These are phyloP conservation scores for Mycocentrospora acerina DNA, from an alignment of 2,329 filamentous ascomycete genomes.

Conservation along the genomic window DNA sequence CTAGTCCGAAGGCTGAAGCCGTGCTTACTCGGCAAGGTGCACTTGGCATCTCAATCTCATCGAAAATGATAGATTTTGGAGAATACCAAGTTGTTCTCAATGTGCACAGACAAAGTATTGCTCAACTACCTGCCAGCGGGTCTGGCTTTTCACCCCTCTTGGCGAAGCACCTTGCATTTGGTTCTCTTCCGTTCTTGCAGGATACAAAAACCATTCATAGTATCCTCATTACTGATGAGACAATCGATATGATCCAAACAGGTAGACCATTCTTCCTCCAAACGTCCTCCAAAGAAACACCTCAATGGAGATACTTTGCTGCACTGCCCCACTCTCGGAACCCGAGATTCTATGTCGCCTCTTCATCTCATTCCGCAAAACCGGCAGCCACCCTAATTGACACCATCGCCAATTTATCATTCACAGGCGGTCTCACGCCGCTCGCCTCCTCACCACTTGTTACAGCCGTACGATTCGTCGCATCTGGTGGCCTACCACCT, in stretches of 20 bases:
- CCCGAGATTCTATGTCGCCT: slow-evolving; percentile 20
- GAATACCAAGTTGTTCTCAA: slow-evolving; percentile 23
- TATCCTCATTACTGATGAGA: slow-evolving; percentile 27
- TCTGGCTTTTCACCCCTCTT: slow-evolving; percentile 32
- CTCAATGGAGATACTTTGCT: slow-evolving; percentile 19
- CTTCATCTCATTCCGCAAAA: slow-evolving; percentile 13
- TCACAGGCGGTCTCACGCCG: slow-evolving; percentile 28
- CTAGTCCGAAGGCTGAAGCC: slow-evolving; percentile 1
- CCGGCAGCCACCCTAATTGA: slow-evolving; percentile 22
- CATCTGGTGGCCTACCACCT: slow-evolving; percentile 26
- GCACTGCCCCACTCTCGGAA: slow-evolving; percentile 26
- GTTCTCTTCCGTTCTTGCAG: slow-evolving; percentile 30
- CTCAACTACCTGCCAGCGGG: slow-evolving; percentile 23
- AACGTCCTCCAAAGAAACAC: slow-evolving; percentile 6
- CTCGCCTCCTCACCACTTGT: slow-evolving; percentile 28
- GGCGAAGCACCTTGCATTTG: slow-evolving; percentile 36
- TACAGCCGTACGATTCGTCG: slow-evolving; percentile 26
- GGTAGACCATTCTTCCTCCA: slow-evolving; percentile 21
- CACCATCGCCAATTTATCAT: slow-evolving; percentile 30
- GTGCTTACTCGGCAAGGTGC: slow-evolving; percentile 20
- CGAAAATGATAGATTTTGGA: slow-evolving; percentile 10
- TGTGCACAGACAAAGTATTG: slow-evolving; percentile 23
- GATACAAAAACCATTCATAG: slow-evolving; percentile 19
- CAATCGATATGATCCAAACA: slow-evolving; percentile 18
- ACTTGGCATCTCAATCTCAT: slow-evolving; percentile 27